These are phyloP conservation scores for Mitosporidium daphniae DNA, from an alignment of 371 early-diverging fungal genomes.

Conservation along the genomic window DNA sequence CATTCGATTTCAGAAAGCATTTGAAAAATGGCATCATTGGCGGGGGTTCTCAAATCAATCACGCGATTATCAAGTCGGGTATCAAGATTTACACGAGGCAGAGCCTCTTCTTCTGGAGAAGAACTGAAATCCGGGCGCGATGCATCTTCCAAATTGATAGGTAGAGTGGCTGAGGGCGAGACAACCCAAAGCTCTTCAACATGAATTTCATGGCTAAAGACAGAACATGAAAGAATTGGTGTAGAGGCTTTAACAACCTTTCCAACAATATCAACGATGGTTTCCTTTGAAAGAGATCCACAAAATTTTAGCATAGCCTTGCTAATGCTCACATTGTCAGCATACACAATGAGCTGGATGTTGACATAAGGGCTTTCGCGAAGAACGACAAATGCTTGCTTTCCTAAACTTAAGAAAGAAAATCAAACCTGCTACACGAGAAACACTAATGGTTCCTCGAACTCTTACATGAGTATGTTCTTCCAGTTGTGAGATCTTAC, in stretches of 20 bases:
- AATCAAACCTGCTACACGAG: no score
- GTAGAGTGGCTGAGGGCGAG: conserved; percentile 14
- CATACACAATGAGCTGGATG: no score
- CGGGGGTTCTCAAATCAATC: conserved; percentile 70
- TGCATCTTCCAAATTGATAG: conserved; percentile 82
- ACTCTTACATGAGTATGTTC: no score
- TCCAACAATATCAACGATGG: conserved; percentile 6
- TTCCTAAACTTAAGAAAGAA: no score
- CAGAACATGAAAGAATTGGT: conserved; percentile 6
- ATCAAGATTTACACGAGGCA: conserved; percentile 34
- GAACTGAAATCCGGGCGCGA: conserved; percentile 20
- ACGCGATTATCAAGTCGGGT: conserved; percentile 84
- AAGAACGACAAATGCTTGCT: no score
- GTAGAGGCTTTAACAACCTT: conserved; percentile 2
- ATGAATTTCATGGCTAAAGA: conserved; percentile 6
- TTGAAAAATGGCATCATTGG: conserved; percentile 89
- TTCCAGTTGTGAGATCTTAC: no score
- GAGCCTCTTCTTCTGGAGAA: conserved; percentile 1
- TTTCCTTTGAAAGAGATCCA: conserved; percentile 4
- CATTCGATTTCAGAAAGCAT: conserved; percentile 68
- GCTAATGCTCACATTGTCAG: no score
- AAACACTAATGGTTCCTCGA: no score
- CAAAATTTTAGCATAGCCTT: no score
- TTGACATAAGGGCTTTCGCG: no score
- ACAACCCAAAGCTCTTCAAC: conserved; percentile 3